These are phyloP conservation scores for Glycine tomentella DNA, from an alignment of 306 rosid species.

Conservation along the genomic window DNA sequence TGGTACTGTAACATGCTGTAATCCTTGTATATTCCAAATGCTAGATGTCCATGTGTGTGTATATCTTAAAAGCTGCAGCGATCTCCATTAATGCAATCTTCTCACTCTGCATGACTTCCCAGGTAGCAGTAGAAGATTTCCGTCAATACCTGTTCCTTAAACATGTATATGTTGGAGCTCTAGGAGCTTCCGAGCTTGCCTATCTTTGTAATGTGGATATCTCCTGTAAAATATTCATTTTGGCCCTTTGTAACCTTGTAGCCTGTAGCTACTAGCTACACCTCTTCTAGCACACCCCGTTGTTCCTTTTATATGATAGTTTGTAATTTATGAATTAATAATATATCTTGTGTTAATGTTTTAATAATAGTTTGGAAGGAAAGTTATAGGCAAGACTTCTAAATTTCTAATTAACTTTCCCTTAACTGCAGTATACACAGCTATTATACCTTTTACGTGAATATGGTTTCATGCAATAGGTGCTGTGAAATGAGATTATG, in stretches of 20 bases:
- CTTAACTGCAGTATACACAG: background rate
- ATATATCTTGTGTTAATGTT: background rate
- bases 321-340: conserved; percentile 19
- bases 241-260: background rate
- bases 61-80: conserved; percentile 22
- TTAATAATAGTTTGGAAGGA: background rate
- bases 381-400: background rate
- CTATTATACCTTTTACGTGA: background rate
- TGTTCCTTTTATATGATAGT: conserved; percentile 1
- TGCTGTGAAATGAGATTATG: background rate
- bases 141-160: conserved; percentile 1
- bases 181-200: conserved; percentile 19
- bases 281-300: background rate
- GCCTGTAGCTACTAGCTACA: background rate
- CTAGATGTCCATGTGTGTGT: conserved; percentile 25
- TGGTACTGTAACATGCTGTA: background rate
- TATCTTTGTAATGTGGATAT: conserved; percentile 23
- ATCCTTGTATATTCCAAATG: conserved; percentile 22
- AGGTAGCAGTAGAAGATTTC: conserved; percentile 16
- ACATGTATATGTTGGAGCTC: background rate
- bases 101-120: background rate
- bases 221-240: conserved; percentile 12
- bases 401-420: background rate
- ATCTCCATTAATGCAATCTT: conserved; percentile 15
- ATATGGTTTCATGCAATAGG: background rate